These are phyloP conservation scores for Phragmites australis DNA, from an alignment of 176 grass and related monocot species.

Conservation along the genomic window DNA sequence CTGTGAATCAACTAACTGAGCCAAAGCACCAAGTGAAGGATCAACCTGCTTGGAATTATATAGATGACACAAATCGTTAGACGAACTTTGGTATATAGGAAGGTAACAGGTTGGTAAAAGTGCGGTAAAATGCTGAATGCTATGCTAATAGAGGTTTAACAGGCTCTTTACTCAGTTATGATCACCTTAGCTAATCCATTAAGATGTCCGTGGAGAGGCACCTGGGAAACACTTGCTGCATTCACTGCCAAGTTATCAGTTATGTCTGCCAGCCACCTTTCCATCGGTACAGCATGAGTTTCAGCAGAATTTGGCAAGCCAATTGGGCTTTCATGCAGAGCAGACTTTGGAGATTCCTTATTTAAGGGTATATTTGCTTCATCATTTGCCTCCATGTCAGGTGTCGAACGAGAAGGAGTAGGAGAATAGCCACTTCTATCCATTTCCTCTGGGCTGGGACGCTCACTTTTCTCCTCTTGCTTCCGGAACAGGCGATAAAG, in stretches of 20 bases:
- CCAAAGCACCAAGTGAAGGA: constrained; percentile 6
- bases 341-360: constrained; percentile 53
- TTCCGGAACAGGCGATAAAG: constrained; percentile 84
- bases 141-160: neutral
- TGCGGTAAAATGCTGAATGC: constrained; percentile 15
- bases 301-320: constrained; percentile 38
- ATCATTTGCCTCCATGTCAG: constrained; percentile 58
- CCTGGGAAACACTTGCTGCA: constrained; percentile 13
- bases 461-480: constrained; percentile 55
- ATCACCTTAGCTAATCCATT: constrained; percentile 45
- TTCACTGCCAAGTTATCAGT: constrained; percentile 20
- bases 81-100: neutral
- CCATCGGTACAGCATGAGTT: constrained; percentile 23
- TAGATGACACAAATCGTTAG: neutral
- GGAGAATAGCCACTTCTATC: constrained; percentile 69
- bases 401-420: constrained; percentile 66
- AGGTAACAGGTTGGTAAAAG: neutral
- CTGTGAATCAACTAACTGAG: constrained; percentile 3
- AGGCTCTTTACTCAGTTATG: constrained; percentile 1
- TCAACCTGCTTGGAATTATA: constrained; percentile 47
- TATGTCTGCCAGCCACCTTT: constrained; percentile 60
- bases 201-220: constrained; percentile 22
- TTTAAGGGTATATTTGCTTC: constrained; percentile 54
- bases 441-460: constrained; percentile 54
- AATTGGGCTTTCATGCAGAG: constrained; percentile 51